Evolutionary conservation across 2,329 filamentous ascomycete genomes (phyloP).

Genomic region (Fusarium palustre): DNA sequence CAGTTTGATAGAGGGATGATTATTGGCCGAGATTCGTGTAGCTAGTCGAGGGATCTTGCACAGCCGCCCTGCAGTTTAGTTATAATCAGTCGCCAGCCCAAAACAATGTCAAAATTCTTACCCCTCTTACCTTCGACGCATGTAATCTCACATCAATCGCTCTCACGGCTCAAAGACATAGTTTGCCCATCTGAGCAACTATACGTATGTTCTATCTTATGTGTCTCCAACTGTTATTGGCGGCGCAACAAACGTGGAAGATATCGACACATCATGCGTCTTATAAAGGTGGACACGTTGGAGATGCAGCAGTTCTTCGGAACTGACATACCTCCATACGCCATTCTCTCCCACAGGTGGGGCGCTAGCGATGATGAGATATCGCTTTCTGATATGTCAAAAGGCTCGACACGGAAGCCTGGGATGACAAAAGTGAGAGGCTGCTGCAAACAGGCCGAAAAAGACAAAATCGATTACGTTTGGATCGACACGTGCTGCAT

Average conservation of each 20-base stretch:
- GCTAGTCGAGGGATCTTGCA: too few relatives aligned
- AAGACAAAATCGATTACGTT: background rate
- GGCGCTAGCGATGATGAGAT: background rate
- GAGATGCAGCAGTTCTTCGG: background rate
- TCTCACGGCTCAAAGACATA: too few relatives aligned
- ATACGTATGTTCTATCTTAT: too few relatives aligned
- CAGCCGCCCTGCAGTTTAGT: too few relatives aligned
- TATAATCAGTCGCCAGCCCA: too few relatives aligned
- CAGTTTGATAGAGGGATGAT: too few relatives aligned
- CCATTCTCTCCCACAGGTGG: slow-evolving; percentile 15
- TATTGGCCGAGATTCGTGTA: background rate
- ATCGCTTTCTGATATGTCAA: background rate
- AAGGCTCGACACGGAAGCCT: rapidly evolving
- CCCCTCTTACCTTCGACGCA: too few relatives aligned
- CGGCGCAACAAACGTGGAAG: too few relatives aligned
- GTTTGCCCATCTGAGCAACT: too few relatives aligned
- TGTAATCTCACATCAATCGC: too few relatives aligned
- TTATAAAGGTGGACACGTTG: slow-evolving; percentile 1
- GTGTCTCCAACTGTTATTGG: too few relatives aligned
- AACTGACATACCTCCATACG: slow-evolving; percentile 1
- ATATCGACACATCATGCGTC: background rate
- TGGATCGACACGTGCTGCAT: slow-evolving; percentile 23
- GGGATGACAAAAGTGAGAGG: background rate
- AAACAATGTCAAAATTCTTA: too few relatives aligned
- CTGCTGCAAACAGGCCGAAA: background rate